Evolutionary conservation across 306 rosid species (phyloP).

Genomic region (Cucurbita ficifolia): DNA sequence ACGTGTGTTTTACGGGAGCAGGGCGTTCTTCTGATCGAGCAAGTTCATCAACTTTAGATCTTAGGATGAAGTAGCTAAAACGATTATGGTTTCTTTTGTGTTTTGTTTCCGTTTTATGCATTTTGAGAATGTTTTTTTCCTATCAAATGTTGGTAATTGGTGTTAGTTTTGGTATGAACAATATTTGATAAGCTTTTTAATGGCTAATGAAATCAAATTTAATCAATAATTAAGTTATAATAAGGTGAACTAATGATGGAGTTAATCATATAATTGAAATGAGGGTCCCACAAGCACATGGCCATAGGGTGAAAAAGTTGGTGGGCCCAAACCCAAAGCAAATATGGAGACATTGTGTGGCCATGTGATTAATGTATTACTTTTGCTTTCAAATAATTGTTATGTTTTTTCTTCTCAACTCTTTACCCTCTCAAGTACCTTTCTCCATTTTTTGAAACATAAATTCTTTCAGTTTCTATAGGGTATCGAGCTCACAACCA

Average conservation of each 20-base stretch:
- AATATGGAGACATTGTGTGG: background rate
- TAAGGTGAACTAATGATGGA: constrained; percentile 14
- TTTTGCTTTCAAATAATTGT: background rate
- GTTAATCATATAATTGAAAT: constrained; percentile 19
- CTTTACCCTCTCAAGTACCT: background rate
- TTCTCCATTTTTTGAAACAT: background rate
- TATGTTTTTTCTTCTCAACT: background rate
- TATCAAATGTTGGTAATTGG: background rate
- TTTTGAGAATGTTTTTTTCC: constrained; percentile 21
- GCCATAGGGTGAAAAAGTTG: background rate
- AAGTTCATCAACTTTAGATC: constrained; percentile 17
- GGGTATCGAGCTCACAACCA: too few species aligned
- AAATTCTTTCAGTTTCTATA: background rate
- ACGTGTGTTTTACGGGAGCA: constrained; percentile 85
- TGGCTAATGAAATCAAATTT: too few species aligned
- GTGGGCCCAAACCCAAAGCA: background rate
- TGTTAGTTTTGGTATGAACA: background rate
- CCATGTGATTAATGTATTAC: background rate
- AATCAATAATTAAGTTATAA: background rate
- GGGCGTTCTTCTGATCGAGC: constrained; percentile 73
- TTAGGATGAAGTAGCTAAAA: constrained; percentile 36
- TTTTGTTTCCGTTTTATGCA: background rate
- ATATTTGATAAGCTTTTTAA: too few species aligned
- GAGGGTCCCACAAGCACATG: constrained; percentile 37
- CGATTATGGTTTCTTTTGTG: constrained; percentile 17